Base-by-base conservation (phyloP, 805 yeast genomes). In the Sugiyamaella lignohabitans region DNA sequence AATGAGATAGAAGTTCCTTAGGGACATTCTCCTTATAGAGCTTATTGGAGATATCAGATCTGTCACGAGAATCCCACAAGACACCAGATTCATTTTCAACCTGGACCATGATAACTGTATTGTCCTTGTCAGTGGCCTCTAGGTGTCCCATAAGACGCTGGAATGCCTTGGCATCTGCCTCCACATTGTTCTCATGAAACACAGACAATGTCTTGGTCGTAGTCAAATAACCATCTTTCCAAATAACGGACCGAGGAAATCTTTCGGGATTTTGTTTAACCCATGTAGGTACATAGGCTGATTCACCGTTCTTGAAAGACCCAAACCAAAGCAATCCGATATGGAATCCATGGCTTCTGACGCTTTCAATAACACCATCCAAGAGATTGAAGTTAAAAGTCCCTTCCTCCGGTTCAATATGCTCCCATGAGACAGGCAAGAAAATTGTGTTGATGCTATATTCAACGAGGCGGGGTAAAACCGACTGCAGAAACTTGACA, bases 271-370 rank as follows among this genome's bases (percentile, higher is more conserved):
- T 40, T 32, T 22, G 43, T 27, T 51, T 52, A 20, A 51, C 29
- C 54, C 54, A 51, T 3, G 11, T 20, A 6, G 54, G 54, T 3
- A 42, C 43, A 24, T 51, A 51, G 18, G 47, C 14, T 4, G 54
- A 51, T 38, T 37, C 45, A 18, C 55, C 55, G 30, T 52, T 52
- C 22, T 52, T 52, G 32, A 52, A 52, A 11, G 55, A 41, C 29
- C 55, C 55, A 43, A 52, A 52, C 55, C 55, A 52, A 4, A 51
- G 48, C 21, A 52, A 39, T 2, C 40, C 47, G 8, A 52, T 24
- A 8, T 45, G 24, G 19, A 52, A 19, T 2, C 23, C 42, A 40
- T 50, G 17, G 5, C 17, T n/a, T 2, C 54, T 43, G 11, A 45
- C 44, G 2, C 6, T 27, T 23, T 19, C 38, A 4, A 52, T 41